Evolutionary conservation across 2,329 filamentous ascomycete species (phyloP).

Genomic region (Amylocarpus encephaloides): DNA sequence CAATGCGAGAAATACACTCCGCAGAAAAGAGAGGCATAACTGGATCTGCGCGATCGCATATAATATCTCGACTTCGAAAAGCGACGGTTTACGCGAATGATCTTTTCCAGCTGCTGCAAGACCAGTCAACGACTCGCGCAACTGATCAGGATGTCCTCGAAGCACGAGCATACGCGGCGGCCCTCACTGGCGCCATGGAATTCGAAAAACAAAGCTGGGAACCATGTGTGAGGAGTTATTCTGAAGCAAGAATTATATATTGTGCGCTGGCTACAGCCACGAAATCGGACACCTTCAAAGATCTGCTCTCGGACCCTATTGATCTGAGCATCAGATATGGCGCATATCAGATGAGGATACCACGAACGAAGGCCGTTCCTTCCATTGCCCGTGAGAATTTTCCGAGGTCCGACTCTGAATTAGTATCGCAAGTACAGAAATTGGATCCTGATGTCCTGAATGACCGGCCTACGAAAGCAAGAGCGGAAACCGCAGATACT

Average conservation of each 20-base stretch:
- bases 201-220: conserved; percentile 91
- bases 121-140: conserved; percentile 58
- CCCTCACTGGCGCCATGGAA: conserved; percentile 67
- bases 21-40: conserved; percentile 74
- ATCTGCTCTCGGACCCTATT: conserved; percentile 76
- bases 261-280: conserved; percentile 60
- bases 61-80: conserved; percentile 80
- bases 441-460: conserved; percentile 63
- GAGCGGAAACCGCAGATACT: conserved; percentile 43
- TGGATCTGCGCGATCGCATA: conserved; percentile 76
- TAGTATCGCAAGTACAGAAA: conserved; percentile 63
- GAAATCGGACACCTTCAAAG: conserved; percentile 75
- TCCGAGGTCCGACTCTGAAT: conserved; percentile 52
- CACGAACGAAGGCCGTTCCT: conserved; percentile 75
- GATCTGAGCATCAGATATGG: conserved; percentile 93
- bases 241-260: conserved; percentile 77
- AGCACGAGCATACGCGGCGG: conserved; percentile 73
- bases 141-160: conserved; percentile 70
- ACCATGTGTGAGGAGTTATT: conserved; percentile 66
- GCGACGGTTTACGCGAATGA: conserved; percentile 63
- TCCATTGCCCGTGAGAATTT: conserved; percentile 76
- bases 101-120: conserved; percentile 60
- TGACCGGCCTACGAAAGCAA: conserved; percentile 44
- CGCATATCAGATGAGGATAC: conserved; percentile 84
- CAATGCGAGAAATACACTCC: conserved; percentile 78